Conservation (phyloP, 257 asterid species). For the Lavandula angustifolia region DNA sequence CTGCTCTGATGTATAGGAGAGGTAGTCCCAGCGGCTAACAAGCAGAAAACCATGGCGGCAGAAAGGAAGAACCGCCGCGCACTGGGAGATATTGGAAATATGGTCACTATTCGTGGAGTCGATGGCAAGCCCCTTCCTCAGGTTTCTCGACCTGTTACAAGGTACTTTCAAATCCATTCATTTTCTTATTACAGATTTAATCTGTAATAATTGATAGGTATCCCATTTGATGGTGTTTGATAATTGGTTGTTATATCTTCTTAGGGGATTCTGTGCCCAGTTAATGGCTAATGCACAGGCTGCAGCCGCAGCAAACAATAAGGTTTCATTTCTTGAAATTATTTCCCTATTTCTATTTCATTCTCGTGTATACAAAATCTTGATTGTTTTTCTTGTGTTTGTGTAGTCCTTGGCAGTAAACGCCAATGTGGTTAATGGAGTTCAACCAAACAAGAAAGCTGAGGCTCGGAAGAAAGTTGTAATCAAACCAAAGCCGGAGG, state of each 20-base stretch:
- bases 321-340: constrained; percentile 44
- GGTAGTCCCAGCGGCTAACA: constrained; percentile 52
- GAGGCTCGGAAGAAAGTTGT: constrained; percentile 47
- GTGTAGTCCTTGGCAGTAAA: constrained; percentile 36
- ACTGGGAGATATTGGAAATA: constrained; percentile 83
- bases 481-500: constrained; percentile 58
- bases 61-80: constrained; percentile 76
- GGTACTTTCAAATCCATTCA: constrained; percentile 38
- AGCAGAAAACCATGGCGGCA: constrained; percentile 66
- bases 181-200: no score
- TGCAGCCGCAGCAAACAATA: constrained; percentile 54
- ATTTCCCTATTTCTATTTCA: no score
- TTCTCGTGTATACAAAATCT: background rate
- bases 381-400: constrained; percentile 3
- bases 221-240: background rate
- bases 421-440: constrained; percentile 42
- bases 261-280: constrained; percentile 81
- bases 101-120: constrained; percentile 56
- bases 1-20: constrained; percentile 44
- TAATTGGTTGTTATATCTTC: background rate
- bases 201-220: no score
- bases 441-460: constrained; percentile 37
- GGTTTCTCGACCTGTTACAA: constrained; percentile 70
- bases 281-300: constrained; percentile 81
- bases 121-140: constrained; percentile 75